These are phyloP conservation scores for Leccinellum rugosiceps DNA, from an alignment of 768 basidiomycete species.

Conservation along the genomic window DNA sequence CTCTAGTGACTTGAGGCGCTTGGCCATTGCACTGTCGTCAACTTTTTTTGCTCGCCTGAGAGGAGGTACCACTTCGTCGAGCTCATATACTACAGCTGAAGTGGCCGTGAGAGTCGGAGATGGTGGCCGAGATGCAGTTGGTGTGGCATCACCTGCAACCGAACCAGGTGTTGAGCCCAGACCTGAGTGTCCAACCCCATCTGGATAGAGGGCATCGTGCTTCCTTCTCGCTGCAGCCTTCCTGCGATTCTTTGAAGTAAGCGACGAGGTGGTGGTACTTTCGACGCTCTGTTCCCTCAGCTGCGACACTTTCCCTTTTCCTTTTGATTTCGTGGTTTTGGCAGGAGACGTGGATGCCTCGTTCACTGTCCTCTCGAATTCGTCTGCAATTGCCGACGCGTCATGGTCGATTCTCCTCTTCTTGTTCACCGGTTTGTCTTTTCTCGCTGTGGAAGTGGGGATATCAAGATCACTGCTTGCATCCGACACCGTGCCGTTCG, in stretches of 20 bases:
- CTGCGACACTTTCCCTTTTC: conserved; percentile 48
- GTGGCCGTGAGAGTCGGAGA: conserved; percentile 57
- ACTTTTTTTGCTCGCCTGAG: conserved; percentile 75
- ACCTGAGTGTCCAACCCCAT: conserved; percentile 48
- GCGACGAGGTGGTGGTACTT: conserved; percentile 40
- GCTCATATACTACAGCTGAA: conserved; percentile 64
- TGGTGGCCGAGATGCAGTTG: conserved; percentile 62
- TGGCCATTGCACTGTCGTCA: conserved; percentile 67
- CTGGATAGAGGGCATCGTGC: conserved; percentile 46
- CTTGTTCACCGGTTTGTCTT: conserved; percentile 50
- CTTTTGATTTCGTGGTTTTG: conserved; percentile 41
- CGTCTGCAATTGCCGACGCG: conserved; percentile 40
- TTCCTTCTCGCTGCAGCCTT: conserved; percentile 58
- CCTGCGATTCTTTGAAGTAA: conserved; percentile 53
- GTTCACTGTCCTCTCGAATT: conserved; percentile 43
- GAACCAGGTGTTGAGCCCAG: conserved; percentile 47
- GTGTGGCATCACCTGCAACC: conserved; percentile 67
- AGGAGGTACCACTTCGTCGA: conserved; percentile 67
- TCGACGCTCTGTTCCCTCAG: conserved; percentile 59
- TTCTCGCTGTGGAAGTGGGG: conserved; percentile 29
- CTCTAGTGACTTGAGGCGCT: conserved; percentile 73
- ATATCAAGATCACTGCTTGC: conserved; percentile 56
- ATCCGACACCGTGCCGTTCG: conserved; percentile 50
- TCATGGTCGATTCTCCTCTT: conserved; percentile 57
- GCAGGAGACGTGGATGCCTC: conserved; percentile 37